Evolutionary conservation across 2,329 filamentous ascomycete genomes (phyloP), one percentile per base, ranked within the genome.

Genomic region (Pestalotiopsis sp.): DNA sequence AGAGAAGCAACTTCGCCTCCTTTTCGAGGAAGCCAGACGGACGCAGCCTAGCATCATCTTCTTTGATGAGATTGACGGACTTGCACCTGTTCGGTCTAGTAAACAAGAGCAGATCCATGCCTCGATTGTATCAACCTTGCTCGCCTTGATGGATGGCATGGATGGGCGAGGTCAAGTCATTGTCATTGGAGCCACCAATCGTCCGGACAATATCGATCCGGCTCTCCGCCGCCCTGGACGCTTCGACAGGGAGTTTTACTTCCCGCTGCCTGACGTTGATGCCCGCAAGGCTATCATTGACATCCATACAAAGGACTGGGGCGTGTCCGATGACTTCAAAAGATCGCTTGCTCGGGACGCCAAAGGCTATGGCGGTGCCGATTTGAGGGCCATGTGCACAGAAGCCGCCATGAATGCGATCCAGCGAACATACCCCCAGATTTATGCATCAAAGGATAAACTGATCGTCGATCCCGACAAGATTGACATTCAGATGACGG

Each of bases 71-170:
- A 99, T 99, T 73, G 96, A 99, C 82, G 96, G 96, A 67, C 86
- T 99, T 72, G 96, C 96, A 2, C 97, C 96, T 65, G 96, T 98
- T 41, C 89, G 96, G 74, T 98, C 96, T 13, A 98, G 95, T 81
- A 98, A 98, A 80, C 95, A 98, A 82, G 96, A 99, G 78, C 96
- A 99, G 81, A 98, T 98, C 69, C 96, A 99, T 80, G 94, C 96
- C 5, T 98, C 95, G 2, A 99, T 99, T 72, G 95, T 98, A 14
- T 97, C 95, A 1, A 98, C 95, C 1, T 83, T 98, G n/a, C 84
- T 98, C 69, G 95, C 95, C 0, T 82, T 98, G 75, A 98, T 98
- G 95, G 95, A 98, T 80, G 95, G 95, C 71, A 98, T 98, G 95
- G 95, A 98, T 76, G 95, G 94, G n/a, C 91, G 95, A 78, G 95